Percentiles rank a stretch among this genome's conserved stretches.
These are phyloP conservation scores for Echites panduratus DNA, from an alignment of 257 asterid species.

Conservation along the genomic window DNA sequence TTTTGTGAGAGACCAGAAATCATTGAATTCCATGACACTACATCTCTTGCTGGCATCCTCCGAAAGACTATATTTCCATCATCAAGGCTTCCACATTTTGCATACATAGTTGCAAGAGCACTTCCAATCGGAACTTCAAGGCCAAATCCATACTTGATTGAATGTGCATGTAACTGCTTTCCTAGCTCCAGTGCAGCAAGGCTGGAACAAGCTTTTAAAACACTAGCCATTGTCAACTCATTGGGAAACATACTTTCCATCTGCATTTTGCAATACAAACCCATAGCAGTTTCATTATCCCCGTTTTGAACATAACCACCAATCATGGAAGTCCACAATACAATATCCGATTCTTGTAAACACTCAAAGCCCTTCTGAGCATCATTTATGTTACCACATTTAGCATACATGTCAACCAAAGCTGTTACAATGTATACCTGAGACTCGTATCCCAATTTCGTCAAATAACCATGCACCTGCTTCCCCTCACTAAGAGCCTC, in stretches of 20 bases:
- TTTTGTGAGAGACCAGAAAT: slow-evolving; percentile 84
- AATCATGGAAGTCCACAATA: slow-evolving; percentile 83
- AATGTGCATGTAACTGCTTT: slow-evolving; percentile 71
- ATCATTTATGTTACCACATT: slow-evolving; percentile 54
- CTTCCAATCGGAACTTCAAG: slow-evolving; percentile 84
- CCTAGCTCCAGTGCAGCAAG: slow-evolving; percentile 86
- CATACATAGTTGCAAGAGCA: slow-evolving; percentile 79
- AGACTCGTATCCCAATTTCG: slow-evolving; percentile 57
- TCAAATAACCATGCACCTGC: slow-evolving; percentile 58
- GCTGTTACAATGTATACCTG: slow-evolving; percentile 74
- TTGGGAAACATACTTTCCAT: slow-evolving; percentile 54
- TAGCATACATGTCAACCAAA: slow-evolving; percentile 84
- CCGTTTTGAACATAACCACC: slow-evolving; percentile 79
- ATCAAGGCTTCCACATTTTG: slow-evolving; percentile 67
- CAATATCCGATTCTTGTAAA: slow-evolving; percentile 57
- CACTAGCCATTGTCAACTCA: slow-evolving; percentile 73
- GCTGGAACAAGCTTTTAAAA: slow-evolving; percentile 72
- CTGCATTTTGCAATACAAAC: slow-evolving; percentile 67
- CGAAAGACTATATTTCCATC: slow-evolving; percentile 52
- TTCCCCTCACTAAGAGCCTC: slow-evolving; percentile 49
- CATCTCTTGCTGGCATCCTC: slow-evolving; percentile 71
- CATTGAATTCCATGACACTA: slow-evolving; percentile 87
- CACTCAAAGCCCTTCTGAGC: slow-evolving; percentile 65
- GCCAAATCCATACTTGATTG: slow-evolving; percentile 55
- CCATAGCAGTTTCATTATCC: slow-evolving; percentile 57